Evolutionary conservation across 768 basidiomycete species (phyloP), one percentile per base, ranked within the genome.

Genomic region (Lactifluus echinatus): DNA sequence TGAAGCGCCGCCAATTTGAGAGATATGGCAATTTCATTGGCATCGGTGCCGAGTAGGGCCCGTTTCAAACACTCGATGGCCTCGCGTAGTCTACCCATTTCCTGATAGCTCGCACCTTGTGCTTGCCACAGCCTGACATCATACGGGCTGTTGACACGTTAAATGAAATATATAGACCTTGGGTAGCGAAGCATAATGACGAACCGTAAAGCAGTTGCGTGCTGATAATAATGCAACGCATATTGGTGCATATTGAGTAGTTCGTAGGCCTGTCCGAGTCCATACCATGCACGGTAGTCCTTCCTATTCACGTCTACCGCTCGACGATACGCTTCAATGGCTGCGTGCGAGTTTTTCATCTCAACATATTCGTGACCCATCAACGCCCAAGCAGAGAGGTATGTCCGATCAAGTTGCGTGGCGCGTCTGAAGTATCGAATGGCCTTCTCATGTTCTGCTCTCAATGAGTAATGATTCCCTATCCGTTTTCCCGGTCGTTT

Each of bases 331-430:
- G 93, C 90, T 72, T 98, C 96, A 54, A 98, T 96, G 15, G 96
- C 95, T 2, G 96, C 96, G 75, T 98, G 94, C 4, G 93, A 93
- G 70, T 99, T 98, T 73, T 98, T 98, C 85, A 96, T 85, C 73
- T 99, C 96, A 43, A 99, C 89, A 65, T 89, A 97, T 71, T 98
- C 96, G 66, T 99, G 96, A 1, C 96, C 96, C 92, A 99, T 93
- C 61, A 99, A 73, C 4, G 95, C 98, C 96, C 96, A 99, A 5
- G 96, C 96, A 7, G 93, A 89, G 44, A 98, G 78, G 71, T 93
- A 98, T 2, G 89, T 93, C 54, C 89, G 81, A 70, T 99, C 94
- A 46, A 99, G 81, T 66, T 94, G 87, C n/a, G 93, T 89, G 8
- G 95, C 93, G 57, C 94, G 81, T 61, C 87, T 80, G 72, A 98